Conservation (phyloP, 805 yeast species). For the Metschnikowia kofuensis region DNA sequence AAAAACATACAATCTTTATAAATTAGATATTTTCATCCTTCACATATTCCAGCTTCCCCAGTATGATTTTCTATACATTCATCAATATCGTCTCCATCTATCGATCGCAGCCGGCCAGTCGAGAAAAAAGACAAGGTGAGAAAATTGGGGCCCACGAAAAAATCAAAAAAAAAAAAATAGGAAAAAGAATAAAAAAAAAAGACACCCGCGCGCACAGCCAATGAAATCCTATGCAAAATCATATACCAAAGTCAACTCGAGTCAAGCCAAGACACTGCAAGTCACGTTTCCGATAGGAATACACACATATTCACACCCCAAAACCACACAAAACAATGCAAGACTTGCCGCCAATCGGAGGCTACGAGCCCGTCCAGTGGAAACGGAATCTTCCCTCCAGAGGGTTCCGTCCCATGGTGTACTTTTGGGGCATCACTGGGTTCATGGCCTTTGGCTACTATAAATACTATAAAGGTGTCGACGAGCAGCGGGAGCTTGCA, state of each 20-base stretch:
- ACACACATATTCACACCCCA: not conserved
- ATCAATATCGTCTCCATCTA: no score
- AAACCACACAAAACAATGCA: slow-evolving; percentile 40
- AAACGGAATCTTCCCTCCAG: slow-evolving; percentile 81
- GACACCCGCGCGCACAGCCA: slow-evolving; percentile 14
- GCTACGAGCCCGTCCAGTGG: slow-evolving; percentile 87
- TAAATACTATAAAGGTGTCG: slow-evolving; percentile 59
- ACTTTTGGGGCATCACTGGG: slow-evolving; percentile 61
- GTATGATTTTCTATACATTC: no score
- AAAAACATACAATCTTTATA: no score
- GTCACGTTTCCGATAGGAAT: not conserved
- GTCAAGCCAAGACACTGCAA: no score
- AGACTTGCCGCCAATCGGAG: slow-evolving; percentile 85
- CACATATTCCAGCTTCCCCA: no score
- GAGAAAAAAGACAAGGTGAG: no score
- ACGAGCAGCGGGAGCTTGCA: slow-evolving; percentile 70
- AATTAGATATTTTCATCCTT: no score
- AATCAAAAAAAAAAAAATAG: no score
- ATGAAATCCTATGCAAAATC: slow-evolving; percentile 13
- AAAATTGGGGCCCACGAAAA: no score
- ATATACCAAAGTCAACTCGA: not conserved
- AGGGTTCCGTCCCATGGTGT: slow-evolving; percentile 77
- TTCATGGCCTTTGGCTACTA: slow-evolving; percentile 73
- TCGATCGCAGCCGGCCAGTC: no score
- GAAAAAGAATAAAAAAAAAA: no score